Evolutionary conservation across 805 yeast species (phyloP), one percentile per base, ranked within the genome.

Genomic region (Saturnispora mendoncae): DNA sequence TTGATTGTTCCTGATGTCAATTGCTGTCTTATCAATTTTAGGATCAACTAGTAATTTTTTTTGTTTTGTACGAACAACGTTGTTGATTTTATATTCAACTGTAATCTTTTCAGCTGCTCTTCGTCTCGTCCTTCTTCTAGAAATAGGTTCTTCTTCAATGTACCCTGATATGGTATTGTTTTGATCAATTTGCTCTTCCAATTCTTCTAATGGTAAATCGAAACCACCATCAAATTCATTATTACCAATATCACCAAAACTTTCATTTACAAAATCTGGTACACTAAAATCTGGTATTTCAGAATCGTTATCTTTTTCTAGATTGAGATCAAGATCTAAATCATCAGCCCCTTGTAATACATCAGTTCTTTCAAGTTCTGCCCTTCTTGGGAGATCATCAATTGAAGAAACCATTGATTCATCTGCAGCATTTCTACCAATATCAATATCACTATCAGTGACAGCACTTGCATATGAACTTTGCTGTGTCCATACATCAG

Each of bases 51-150:
- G 56, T 21, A 76, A 51, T 47, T 65, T 69, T 44, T 71, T 65
- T 42, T 69, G 68, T 25, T 61, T 56, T 2, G 78, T 73, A 48
- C 71, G 66, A 3, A 74, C 68, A 27, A 77, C 79, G 23, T 58
- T 62, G 6, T 55, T 51, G 31, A 54, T 60, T 53, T 58, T 42
- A 62, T 57, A 43, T 17, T 43, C 38, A 13, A 40, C 20, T 15
- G 27, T 46, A 5, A 65, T 59, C n/a, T 56, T 61, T 17, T 61
- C 51, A 39, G 58, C 53, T 6, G 57, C 46, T 26, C 60, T 51
- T 34, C 51, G 54, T 26, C 55, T 40, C 12, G 52, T 54, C 21
- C 29, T 18, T 27, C 29, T 20, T 26, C 30, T 31, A 6, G 35
- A 24, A 32, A 35, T 40, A n/a, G 43, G 33, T 20, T 41, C 40